phyloP scores from a whole-genome alignment of 169 alveolate genomes.

The Cryptosporidium felis region DNA sequence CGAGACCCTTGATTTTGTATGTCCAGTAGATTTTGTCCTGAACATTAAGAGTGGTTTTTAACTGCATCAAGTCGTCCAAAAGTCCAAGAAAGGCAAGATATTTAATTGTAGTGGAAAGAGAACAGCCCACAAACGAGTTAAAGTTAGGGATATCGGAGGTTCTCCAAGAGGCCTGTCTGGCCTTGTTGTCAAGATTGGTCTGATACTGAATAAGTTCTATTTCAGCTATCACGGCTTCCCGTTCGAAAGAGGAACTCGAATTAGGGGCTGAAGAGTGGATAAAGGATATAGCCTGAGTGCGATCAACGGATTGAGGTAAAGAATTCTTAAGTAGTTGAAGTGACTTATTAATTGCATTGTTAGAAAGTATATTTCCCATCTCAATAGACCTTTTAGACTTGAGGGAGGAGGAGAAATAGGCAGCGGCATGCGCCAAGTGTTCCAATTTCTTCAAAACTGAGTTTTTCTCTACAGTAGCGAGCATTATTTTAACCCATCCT shows the following conservation, averaged over 20 bases:
- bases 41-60: constrained; percentile 3
- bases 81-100: constrained; percentile 40
- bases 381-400: constrained; percentile 17
- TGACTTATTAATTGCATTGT: constrained; percentile 11
- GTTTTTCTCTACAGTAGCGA: constrained; percentile 29
- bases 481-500: constrained; percentile 66
- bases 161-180: constrained; percentile 49
- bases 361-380: constrained; percentile 25
- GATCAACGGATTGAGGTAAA: constrained; percentile 23
- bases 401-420: constrained; percentile 56
- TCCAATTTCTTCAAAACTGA: constrained; percentile 13
- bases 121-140: constrained; percentile 39
- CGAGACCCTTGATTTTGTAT: constrained; percentile 62
- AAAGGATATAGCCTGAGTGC: constrained; percentile 34
- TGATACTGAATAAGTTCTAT: constrained; percentile 69
- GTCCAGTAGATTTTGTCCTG: constrained; percentile 39
- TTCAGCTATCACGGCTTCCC: constrained; percentile 56
- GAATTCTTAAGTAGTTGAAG: constrained; percentile 4
- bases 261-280: constrained; percentile 24
- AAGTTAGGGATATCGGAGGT: constrained; percentile 31
- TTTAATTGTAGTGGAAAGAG: constrained; percentile 38
- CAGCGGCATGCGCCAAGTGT: constrained; percentile 71
- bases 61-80: constrained; percentile 11
- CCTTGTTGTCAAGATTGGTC: constrained; percentile 30
- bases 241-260: constrained; percentile 54